Base-by-base conservation (phyloP, 2,329 filamentous ascomycete species). In the Apiospora koreana region DNA sequence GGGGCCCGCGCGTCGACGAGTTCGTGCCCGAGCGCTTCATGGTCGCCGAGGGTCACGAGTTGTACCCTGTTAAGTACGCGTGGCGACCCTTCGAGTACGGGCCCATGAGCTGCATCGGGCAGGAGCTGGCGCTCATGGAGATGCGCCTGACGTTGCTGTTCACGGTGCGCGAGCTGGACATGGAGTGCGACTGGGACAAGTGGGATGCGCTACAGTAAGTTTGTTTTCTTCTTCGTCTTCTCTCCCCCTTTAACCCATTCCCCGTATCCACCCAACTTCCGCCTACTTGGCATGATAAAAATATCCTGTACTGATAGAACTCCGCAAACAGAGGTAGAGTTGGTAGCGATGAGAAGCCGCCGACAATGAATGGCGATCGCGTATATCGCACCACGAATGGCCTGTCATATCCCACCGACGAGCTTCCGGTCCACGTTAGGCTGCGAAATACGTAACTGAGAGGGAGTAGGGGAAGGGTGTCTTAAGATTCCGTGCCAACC, bases 1-100 rank as follows among this genome's bases (percentile, higher is more conserved):
- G 81, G 73, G 86, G 82, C 80, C 79, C 79, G 0, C 75, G 81
- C 2, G 78, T 81, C 1, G 69, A 76, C 14, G 73, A 75, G 10
- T 86, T 85, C 74, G 70, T 82, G 2, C 84, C 85, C 0, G 83
- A 85, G 54, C 80, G 85, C 9, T 86, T 82, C 78, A 74, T 84
- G 18, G 74, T 74, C 35, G 68, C 25, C 38, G 69, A 71, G 46
- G 73, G 71, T 28, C 23, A 76, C 74, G 64, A 72, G 71, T 50
- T 75, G 54, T 69, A 80, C 71, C 73, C 73, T 76, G 74, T 58
- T n/a, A 72, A 68, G 62, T 71, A 72, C 65, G 79, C 76, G 10
- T 83, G 73, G 72, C 74, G 79, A 9, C 77, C 81, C 0, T 85
- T 85, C 69, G 80, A 83, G 46, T 71, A 76, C 6, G 83, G 83